Conservation (phyloP, 1,139 yeast genomes). For the Protomyces arabidopsidicola region DNA sequence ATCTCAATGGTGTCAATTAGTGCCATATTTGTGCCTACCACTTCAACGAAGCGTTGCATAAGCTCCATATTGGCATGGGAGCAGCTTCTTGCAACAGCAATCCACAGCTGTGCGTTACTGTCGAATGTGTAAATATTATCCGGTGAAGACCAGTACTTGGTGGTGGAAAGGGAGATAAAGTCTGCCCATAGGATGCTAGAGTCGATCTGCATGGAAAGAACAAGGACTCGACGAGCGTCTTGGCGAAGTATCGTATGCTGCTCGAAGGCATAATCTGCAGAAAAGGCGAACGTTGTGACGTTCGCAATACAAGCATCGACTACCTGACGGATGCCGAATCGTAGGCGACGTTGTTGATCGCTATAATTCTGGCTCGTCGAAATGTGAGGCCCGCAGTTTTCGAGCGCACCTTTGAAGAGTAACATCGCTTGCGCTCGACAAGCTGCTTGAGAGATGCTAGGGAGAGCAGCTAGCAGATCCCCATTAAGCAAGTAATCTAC, state of each 20-base stretch:
- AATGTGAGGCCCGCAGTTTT: neutral
- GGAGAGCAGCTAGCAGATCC: neutral
- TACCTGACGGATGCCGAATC: constrained; percentile 5
- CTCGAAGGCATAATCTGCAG: neutral
- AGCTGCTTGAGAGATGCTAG: neutral
- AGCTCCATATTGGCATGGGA: constrained; percentile 8
- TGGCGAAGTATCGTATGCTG: neutral
- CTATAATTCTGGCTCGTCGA: neutral
- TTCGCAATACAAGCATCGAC: constrained; percentile 1
- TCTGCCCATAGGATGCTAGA: constrained; percentile 14
- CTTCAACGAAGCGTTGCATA: constrained; percentile 9
- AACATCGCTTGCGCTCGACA: constrained; percentile 5
- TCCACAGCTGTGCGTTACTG: neutral
- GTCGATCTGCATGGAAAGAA: constrained; percentile 13
- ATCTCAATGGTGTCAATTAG: constrained; percentile 20
- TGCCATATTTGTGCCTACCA: constrained; percentile 15
- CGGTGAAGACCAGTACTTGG: constrained; percentile 37
- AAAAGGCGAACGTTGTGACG: constrained; percentile 1
- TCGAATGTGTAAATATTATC: constrained; percentile 5
- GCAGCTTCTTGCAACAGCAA: neutral
- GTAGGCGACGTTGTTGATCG: constrained; percentile 5
- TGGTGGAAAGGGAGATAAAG: constrained; percentile 33
- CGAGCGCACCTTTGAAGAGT: constrained; percentile 3
- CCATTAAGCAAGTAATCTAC: neutral
- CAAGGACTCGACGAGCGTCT: constrained; percentile 1